A percentile compares a stretch with the other conserved stretches of the same genome.
phyloP scores from a whole-genome alignment of 805 yeast species.

The Babjeviella inositovora region DNA sequence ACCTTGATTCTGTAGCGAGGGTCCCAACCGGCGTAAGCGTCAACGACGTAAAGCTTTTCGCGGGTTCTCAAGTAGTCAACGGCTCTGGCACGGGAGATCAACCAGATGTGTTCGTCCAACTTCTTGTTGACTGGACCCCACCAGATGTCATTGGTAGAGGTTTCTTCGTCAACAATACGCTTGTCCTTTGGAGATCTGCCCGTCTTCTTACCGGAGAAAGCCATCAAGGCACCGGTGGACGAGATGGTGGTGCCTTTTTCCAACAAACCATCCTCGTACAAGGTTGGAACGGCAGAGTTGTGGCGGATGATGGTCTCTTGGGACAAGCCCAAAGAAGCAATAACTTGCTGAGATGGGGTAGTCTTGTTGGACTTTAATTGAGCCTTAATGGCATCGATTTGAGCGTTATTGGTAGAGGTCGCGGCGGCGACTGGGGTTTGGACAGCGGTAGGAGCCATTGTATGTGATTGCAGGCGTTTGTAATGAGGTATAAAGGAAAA shows the following conservation, averaged over 20 bases:
- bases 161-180: slow-evolving; percentile 89
- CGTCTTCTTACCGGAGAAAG: slow-evolving; percentile 89
- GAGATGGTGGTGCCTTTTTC: slow-evolving; percentile 88
- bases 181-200: slow-evolving; percentile 98
- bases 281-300: slow-evolving; percentile 83
- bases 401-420: too few relatives aligned
- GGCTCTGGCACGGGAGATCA: slow-evolving; percentile 90
- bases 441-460: too few relatives aligned
- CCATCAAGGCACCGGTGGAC: slow-evolving; percentile 88
- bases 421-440: too few relatives aligned
- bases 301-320: slow-evolving; percentile 61
- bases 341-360: too few relatives aligned
- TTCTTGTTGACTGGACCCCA: slow-evolving; percentile 99
- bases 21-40: slow-evolving; percentile 98
- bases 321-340: slow-evolving; percentile 37
- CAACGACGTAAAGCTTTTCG: slow-evolving; percentile 85
- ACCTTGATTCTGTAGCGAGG: slow-evolving; percentile 94
- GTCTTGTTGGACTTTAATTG: too few relatives aligned
- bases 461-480: too few relatives aligned
- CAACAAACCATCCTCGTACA: slow-evolving; percentile 86
- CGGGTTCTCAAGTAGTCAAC: slow-evolving; percentile 93
- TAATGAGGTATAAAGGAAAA: too few relatives aligned
- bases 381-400: too few relatives aligned
- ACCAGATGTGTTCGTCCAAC: slow-evolving; percentile 89
- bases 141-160: slow-evolving; percentile 79